A percentile compares a stretch with the other conserved stretches of the same genome.
Conservation (phyloP, 2,329 filamentous ascomycete genomes). For the Pseudocercospora macadamiae region DNA sequence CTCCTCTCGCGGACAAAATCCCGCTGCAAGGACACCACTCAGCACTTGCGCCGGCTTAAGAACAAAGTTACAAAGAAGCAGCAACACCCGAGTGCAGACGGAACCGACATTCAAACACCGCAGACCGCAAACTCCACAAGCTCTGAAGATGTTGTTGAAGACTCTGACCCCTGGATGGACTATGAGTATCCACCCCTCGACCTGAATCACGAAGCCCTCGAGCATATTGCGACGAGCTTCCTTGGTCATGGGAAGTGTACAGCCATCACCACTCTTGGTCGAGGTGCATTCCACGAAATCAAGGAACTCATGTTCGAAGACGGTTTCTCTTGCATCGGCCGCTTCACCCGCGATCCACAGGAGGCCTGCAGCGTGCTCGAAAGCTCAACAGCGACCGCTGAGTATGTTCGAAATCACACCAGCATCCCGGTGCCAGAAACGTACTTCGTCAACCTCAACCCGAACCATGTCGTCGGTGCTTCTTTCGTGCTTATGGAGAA, state of each 20-base stretch:
- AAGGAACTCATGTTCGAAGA: constrained; percentile 17
- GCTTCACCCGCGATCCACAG: constrained; percentile 15
- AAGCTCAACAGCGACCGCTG: constrained; percentile 17
- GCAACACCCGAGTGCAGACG: too few species aligned
- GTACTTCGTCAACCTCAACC: constrained; percentile 19
- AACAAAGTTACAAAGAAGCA: too few species aligned
- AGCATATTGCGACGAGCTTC: neutral
- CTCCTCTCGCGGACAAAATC: too few species aligned
- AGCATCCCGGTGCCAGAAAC: constrained; percentile 19
- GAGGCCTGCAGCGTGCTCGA: constrained; percentile 9
- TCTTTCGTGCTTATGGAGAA: constrained; percentile 24
- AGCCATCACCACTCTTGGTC: neutral
- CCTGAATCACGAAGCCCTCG: neutral
- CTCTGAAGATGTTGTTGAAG: too few species aligned
- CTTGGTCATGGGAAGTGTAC: neutral
- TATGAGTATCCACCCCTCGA: neutral
- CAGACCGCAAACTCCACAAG: too few species aligned
- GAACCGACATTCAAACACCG: too few species aligned
- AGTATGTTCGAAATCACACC: constrained; percentile 18
- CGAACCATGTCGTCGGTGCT: constrained; percentile 19
- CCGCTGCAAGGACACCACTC: too few species aligned
- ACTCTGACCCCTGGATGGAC: neutral
- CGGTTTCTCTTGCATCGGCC: constrained; percentile 23
- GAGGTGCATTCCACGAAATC: constrained; percentile 12
- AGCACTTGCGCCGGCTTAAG: too few species aligned